Evolutionary conservation across 106 monocot species (phyloP).

Genomic region (Dendrobium chrysotoxum): DNA sequence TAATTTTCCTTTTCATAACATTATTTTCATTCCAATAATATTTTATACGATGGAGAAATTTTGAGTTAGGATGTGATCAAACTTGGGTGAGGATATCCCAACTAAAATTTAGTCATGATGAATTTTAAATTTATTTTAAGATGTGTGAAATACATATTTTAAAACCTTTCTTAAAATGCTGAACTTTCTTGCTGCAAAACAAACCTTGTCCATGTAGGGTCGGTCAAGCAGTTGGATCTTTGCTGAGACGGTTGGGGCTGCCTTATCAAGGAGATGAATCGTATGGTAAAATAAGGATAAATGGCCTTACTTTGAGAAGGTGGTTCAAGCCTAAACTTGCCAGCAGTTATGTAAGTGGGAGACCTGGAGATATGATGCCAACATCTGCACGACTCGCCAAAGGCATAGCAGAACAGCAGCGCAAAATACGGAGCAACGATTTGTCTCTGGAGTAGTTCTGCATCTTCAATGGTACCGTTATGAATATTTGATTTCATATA

Average conservation of each 20-base stretch:
- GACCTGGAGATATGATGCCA: constrained; percentile 30
- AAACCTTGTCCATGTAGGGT: constrained; percentile 31
- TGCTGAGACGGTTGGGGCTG: constrained; percentile 74
- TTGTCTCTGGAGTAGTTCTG: constrained; percentile 23
- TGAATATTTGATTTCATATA: neutral
- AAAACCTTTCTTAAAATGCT: too few species aligned
- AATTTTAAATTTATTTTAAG: too few species aligned
- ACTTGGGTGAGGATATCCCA: too few species aligned
- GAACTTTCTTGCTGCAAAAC: too few species aligned
- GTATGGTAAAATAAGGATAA: constrained; percentile 75
- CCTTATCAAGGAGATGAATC: constrained; percentile 68
- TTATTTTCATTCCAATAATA: too few species aligned
- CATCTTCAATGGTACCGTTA: neutral
- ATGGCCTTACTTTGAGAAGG: constrained; percentile 59
- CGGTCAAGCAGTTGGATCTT: constrained; percentile 67
- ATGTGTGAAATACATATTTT: too few species aligned
- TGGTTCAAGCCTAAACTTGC: constrained; percentile 79
- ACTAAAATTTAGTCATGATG: too few species aligned
- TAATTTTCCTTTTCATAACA: too few species aligned
- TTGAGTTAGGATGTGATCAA: too few species aligned
- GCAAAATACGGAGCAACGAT: constrained; percentile 57
- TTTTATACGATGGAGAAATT: too few species aligned
- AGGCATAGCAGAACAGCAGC: constrained; percentile 75
- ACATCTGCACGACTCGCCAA: constrained; percentile 46
- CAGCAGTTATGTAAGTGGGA: constrained; percentile 22